phyloP scores from a whole-genome alignment of 345 rosid species.

The Euphorbia peplus region DNA sequence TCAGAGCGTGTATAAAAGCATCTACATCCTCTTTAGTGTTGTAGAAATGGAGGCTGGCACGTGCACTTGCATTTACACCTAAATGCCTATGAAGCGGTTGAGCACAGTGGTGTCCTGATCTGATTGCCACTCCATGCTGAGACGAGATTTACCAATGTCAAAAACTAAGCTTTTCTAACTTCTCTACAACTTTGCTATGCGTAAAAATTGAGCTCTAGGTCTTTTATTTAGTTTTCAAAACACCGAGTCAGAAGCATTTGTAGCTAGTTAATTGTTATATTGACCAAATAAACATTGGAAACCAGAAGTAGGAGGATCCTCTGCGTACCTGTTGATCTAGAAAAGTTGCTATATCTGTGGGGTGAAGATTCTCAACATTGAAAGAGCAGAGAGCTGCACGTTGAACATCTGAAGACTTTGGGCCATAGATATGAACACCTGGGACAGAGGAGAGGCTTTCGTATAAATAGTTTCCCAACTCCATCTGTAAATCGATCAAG shows the following conservation, averaged over 20 bases:
- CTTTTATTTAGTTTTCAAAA: too few species aligned
- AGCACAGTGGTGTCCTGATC: slow-evolving; percentile 97
- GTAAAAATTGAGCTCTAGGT: too few species aligned
- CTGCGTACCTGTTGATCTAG: slow-evolving; percentile 94
- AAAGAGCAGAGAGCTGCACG: slow-evolving; percentile 89
- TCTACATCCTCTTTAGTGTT: slow-evolving; percentile 89
- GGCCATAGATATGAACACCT: slow-evolving; percentile 74
- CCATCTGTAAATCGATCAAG: slow-evolving; percentile 36
- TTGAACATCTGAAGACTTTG: slow-evolving; percentile 56
- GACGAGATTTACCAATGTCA: slow-evolving; percentile 34
- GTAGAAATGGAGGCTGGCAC: slow-evolving; percentile 92
- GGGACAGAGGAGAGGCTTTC: slow-evolving; percentile 61
- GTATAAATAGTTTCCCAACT: slow-evolving; percentile 68
- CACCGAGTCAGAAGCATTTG: neutral
- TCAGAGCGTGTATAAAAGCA: slow-evolving; percentile 58
- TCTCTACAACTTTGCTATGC: too few species aligned
- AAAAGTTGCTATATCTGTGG: slow-evolving; percentile 88
- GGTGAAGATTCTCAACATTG: slow-evolving; percentile 76
- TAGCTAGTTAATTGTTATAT: neutral
- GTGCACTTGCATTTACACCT: slow-evolving; percentile 82
- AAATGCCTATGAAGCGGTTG: slow-evolving; percentile 87
- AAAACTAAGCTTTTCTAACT: too few species aligned
- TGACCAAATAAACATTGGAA: neutral
- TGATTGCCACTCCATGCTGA: slow-evolving; percentile 97
- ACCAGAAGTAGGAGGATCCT: neutral